A percentile compares a stretch with the other conserved stretches of the same genome.
Evolutionary conservation across 768 basidiomycete species (phyloP).

Genomic region (Thelephora aurantiotincta): DNA sequence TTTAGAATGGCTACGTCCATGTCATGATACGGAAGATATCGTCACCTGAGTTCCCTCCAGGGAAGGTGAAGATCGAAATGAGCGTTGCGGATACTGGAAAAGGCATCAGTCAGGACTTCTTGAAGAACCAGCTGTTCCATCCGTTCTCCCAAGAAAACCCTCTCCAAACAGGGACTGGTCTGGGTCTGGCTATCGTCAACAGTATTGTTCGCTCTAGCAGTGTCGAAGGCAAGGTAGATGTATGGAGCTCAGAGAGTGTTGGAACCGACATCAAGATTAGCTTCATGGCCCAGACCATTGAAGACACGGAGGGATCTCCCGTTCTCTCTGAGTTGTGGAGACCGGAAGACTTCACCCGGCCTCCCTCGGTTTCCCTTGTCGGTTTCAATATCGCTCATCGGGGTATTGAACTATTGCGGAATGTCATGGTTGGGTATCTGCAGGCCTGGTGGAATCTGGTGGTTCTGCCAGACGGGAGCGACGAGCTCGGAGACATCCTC

Average conservation of each 20-base stretch:
- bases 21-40: constrained; percentile 63
- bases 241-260: constrained; percentile 79
- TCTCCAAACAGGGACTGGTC: constrained; percentile 81
- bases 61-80: constrained; percentile 66
- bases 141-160: constrained; percentile 97
- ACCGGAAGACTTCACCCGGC: constrained; percentile 14
- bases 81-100: constrained; percentile 85
- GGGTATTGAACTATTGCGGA: constrained; percentile 54
- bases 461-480: constrained; percentile 17
- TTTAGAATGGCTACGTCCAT: constrained; percentile 78
- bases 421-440: constrained; percentile 52
- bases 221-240: constrained; percentile 85
- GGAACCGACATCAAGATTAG: constrained; percentile 88
- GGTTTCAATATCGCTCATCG: constrained; percentile 55
- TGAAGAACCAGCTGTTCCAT: constrained; percentile 94
- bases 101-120: constrained; percentile 87
- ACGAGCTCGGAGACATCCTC: constrained; percentile 52
- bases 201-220: constrained; percentile 79
- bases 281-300: constrained; percentile 55
- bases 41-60: constrained; percentile 34
- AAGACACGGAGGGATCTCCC: constrained; percentile 19
- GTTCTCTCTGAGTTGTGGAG: constrained; percentile 14
- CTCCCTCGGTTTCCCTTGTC: constrained; percentile 48
- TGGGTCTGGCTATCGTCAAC: constrained; percentile 91
- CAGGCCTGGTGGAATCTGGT: constrained; percentile 67